Conservation (phyloP, 768 basidiomycete genomes). For the Agaricus sinodeliciosus region DNA sequence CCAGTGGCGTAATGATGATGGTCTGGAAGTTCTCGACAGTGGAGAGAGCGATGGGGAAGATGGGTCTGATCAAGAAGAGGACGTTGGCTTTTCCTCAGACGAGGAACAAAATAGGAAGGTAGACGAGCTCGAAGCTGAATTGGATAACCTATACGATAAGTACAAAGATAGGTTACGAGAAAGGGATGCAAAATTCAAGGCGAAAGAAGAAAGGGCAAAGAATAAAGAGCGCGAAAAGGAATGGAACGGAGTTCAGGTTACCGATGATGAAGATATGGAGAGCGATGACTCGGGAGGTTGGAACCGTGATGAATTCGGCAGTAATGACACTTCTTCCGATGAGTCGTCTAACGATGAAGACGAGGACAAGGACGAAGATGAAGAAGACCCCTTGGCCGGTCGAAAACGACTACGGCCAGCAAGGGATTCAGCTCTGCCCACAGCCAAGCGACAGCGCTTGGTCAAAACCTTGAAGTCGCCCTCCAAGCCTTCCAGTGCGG, state of each 20-base stretch:
- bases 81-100: slow-evolving; percentile 46
- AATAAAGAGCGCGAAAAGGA: slow-evolving; percentile 57
- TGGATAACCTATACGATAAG: slow-evolving; percentile 84
- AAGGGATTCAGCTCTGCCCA: neutral
- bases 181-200: slow-evolving; percentile 82
- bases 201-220: slow-evolving; percentile 67
- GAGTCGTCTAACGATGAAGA: slow-evolving; percentile 43
- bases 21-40: slow-evolving; percentile 37
- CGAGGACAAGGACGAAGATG: slow-evolving; percentile 23
- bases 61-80: slow-evolving; percentile 13
- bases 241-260: slow-evolving; percentile 16
- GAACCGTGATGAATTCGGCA: slow-evolving; percentile 52
- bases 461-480: slow-evolving; percentile 40
- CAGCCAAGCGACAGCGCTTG: slow-evolving; percentile 45
- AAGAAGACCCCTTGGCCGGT: slow-evolving; percentile 16
- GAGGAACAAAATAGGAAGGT: slow-evolving; percentile 66
- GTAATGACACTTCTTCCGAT: slow-evolving; percentile 44
- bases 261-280: slow-evolving; percentile 36
- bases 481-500: slow-evolving; percentile 30
- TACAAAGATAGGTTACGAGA: slow-evolving; percentile 79
- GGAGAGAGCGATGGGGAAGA: slow-evolving; percentile 16
- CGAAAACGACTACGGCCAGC: slow-evolving; percentile 43
- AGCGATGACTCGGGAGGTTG: slow-evolving; percentile 53
- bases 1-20: slow-evolving; percentile 32
- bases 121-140: slow-evolving; percentile 66